Evolutionary conservation across 768 basidiomycete genomes (phyloP), one percentile per base, ranked within the genome.

Genomic region (Steccherinum ochraceum): DNA sequence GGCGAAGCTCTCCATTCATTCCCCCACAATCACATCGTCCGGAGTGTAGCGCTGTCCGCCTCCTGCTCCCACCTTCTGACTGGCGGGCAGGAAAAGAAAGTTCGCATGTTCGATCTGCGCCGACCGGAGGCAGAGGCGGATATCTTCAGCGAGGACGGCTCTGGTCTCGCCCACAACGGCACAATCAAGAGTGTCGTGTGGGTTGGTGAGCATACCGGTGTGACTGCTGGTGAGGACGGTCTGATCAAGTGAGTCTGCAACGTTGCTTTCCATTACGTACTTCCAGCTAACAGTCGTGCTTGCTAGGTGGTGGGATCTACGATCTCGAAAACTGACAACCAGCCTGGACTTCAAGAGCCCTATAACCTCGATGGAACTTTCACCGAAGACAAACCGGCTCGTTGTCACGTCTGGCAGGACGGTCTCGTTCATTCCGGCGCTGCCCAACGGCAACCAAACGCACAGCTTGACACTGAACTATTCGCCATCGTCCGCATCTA

Each of bases 51-150:
- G 19, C 70, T 96, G 58, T 90, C 91, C 24, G 84, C 89, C 4
- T 69, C 71, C 45, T 68, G 78, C 19, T 73, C 77, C 3, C 85
- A 82, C 66, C 76, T 94, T 52, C 75, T 95, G 52, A 91, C 89
- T 19, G 95, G 94, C 47, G 95, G 95, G 1, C 89, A 97, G 71
- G 96, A 98, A 68, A 98, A 97, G 78, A 95, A 92, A 71, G 88
- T 95, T 46, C 80, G 96, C 56, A 83, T 98, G 63, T 99, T 96
- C 65, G 92, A 98, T 69, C 78, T 99, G 40, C 72, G 73, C 48
- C 74, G 85, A 45, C 89, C 93, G 43, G 92, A 95, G 59, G 89
- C 89, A 23, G 89, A 92, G 54, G 89, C 93, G 19, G 80, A 89
- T 59, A 80, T 92, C 57, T 78, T 96, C 49, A 74, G 73, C 35